A percentile compares a stretch with the other conserved stretches of the same genome.
Conservation (phyloP, 1,284 basidiomycete species). For the Puccinia coronata region DNA sequence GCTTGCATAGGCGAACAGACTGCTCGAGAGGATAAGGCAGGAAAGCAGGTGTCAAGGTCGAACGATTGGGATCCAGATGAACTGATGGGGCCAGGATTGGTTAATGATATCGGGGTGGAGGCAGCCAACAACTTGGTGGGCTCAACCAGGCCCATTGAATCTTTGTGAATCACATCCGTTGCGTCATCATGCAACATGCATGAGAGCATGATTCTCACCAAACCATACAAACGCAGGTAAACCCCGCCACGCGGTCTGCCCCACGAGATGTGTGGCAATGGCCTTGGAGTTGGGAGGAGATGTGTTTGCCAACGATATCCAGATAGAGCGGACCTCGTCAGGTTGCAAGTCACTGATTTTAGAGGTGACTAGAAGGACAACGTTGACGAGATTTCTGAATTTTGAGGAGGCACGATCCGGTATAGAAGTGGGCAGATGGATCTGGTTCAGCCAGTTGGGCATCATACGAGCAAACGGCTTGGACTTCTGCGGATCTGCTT, state of each 20-base stretch:
- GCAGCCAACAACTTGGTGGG: slow-evolving; percentile 39
- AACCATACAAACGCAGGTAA: slow-evolving; percentile 28
- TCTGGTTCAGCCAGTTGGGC: slow-evolving; percentile 45
- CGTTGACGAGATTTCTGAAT: slow-evolving; percentile 36
- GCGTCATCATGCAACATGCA: slow-evolving; percentile 29
- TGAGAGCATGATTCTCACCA: slow-evolving; percentile 24
- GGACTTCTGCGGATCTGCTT: slow-evolving; percentile 34
- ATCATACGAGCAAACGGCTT: slow-evolving; percentile 30
- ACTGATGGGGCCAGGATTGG: not conserved
- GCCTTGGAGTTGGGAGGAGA: slow-evolving; percentile 22
- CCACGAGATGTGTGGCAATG: slow-evolving; percentile 34
- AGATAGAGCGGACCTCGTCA: slow-evolving; percentile 34
- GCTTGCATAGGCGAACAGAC: slow-evolving; percentile 44
- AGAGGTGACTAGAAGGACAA: slow-evolving; percentile 29
- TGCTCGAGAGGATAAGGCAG: slow-evolving; percentile 34
- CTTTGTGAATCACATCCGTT: slow-evolving; percentile 20
- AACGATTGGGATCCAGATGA: not conserved
- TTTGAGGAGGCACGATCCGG: slow-evolving; percentile 28
- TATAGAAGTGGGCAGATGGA: slow-evolving; percentile 20
- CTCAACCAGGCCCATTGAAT: slow-evolving; percentile 29
- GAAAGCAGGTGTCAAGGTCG: slow-evolving; percentile 40
- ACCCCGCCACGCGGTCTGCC: slow-evolving; percentile 29
- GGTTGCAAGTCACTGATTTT: slow-evolving; percentile 27
- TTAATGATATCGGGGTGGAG: not conserved
- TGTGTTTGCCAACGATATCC: slow-evolving; percentile 33